A percentile compares a stretch with the other conserved stretches of the same genome.
These are phyloP conservation scores for Populus hybrid DNA, from an alignment of 441 rosid species.

Conservation along the genomic window DNA sequence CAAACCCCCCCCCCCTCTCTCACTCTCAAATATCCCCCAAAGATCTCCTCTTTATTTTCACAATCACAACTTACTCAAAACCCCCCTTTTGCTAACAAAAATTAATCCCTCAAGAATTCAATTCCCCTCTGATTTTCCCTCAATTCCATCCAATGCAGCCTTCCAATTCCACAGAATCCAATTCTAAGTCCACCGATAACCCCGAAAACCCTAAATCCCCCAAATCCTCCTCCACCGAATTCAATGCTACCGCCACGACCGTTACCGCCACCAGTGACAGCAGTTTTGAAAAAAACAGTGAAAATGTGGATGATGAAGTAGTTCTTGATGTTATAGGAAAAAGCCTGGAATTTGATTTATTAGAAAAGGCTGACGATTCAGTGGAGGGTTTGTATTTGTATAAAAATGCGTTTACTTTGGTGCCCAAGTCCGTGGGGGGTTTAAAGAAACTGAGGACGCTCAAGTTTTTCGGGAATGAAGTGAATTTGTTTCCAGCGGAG, in stretches of 20 bases:
- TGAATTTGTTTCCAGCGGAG: conserved; percentile 69
- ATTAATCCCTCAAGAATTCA: background rate
- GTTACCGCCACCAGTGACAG: conserved; percentile 1
- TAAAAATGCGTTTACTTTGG: conserved; percentile 69
- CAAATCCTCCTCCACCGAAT: conserved; percentile 4
- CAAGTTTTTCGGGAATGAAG: conserved; percentile 80
- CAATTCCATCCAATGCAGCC: conserved; percentile 33
- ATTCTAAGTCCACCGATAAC: conserved; percentile 16
- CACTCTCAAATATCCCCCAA: background rate
- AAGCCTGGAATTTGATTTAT: conserved; percentile 58
- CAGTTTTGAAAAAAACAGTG: conserved; percentile 2
- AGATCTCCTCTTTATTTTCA: conserved; percentile 17
- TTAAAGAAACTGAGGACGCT: conserved; percentile 52
- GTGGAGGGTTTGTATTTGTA: conserved; percentile 63
- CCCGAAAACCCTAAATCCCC: conserved; percentile 28
- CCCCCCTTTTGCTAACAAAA: background rate
- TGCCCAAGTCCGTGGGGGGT: conserved; percentile 67
- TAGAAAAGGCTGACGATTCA: conserved; percentile 34
- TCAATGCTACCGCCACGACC: background rate
- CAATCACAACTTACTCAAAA: conserved; percentile 1
- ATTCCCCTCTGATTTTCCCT: background rate
- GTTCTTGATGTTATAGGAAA: conserved; percentile 71
- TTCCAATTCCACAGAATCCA: conserved; percentile 24
- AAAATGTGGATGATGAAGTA: conserved; percentile 44
- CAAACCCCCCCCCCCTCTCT: conserved; percentile 8